Evolutionary conservation across 768 basidiomycete species (phyloP), one percentile per base, ranked within the genome.

Genomic region (Gymnopilus junonius): DNA sequence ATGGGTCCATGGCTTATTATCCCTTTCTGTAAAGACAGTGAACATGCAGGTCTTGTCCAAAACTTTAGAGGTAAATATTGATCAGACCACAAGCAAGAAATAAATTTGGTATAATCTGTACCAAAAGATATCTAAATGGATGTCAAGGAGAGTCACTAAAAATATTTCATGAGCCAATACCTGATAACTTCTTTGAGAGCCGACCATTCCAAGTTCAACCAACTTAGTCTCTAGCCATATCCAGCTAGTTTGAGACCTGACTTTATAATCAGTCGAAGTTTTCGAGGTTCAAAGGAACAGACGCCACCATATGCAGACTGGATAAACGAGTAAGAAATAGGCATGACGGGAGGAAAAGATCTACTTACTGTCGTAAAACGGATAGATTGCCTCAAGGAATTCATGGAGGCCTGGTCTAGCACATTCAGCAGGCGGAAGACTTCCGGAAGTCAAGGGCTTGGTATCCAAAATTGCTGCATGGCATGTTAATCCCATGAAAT

Each of bases 1-100:
- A 71, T 95, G 94, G 53, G 85, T 85, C 83, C 89, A 92, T 8
- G 88, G 83, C 71, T 92, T 87, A 46, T 77, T 88, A 58, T 92
- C 87, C 29, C 88, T 80, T 67, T 86, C 85, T 1, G 87, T 85
- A 74, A 94, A 94, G 1, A 95, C 91, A 4, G 88, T 90, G 74
- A 95, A 96, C 94, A 96, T 97, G 62, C 85, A 86, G 1, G 87
- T 91, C 73, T 93, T 91, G 80, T 97, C 95, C 23, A 95, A 81
- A 0, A 95, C 93, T 87, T 73, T 66, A 20, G 31, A 25, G 23
- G 39, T 31, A 43, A 54, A 17, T 35, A 58, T n/a, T 6, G 21
- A 46, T 48, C 23, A 63, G 61, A 29, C 31, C 10, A 17, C 8
- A 62, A 15, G 20, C 14, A 45, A 45, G 7, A 12, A 51, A 34